Evolutionary conservation across 352 stramenopile genomes (phyloP).

Genomic region (Globisporangium okanoganense): DNA sequence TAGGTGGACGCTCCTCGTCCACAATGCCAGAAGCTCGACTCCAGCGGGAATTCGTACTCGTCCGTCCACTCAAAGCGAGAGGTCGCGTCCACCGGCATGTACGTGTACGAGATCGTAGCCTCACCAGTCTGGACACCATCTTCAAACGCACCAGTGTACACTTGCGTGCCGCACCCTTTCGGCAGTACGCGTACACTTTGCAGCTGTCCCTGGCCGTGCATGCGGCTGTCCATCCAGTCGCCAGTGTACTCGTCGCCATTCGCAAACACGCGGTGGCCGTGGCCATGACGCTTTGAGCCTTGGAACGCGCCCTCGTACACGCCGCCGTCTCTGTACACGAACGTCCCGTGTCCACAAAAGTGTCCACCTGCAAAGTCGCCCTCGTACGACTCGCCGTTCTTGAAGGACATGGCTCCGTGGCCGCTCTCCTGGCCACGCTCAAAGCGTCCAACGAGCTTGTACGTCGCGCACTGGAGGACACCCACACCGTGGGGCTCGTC

Average conservation of each 20-base stretch:
- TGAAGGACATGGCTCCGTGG: slow-evolving; percentile 48
- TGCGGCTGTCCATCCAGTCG: slow-evolving; percentile 48
- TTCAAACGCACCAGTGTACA: slow-evolving; percentile 53
- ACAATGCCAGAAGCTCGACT: slow-evolving; percentile 56
- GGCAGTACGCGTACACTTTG: slow-evolving; percentile 13
- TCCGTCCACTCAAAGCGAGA: slow-evolving; percentile 39
- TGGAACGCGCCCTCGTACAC: slow-evolving; percentile 51
- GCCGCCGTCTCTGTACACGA: slow-evolving; percentile 45
- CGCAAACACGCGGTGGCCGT: slow-evolving; percentile 41
- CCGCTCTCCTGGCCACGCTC: slow-evolving; percentile 41
- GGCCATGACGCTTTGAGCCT: slow-evolving; percentile 47
- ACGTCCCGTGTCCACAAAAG: slow-evolving; percentile 43
- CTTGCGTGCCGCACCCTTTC: slow-evolving; percentile 9
- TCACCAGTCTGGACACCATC: slow-evolving; percentile 41
- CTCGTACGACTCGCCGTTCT: slow-evolving; percentile 72
- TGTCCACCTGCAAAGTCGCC: slow-evolving; percentile 44
- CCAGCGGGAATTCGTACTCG: slow-evolving; percentile 64
- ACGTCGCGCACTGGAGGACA: slow-evolving; percentile 42
- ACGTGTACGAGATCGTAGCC: slow-evolving; percentile 37
- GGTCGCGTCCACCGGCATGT: slow-evolving; percentile 21
- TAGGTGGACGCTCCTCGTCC: slow-evolving; percentile 56
- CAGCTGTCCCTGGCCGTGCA: slow-evolving; percentile 53
- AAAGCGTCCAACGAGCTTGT: slow-evolving; percentile 65
- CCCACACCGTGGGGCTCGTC: slow-evolving; percentile 56
- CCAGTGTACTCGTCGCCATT: slow-evolving; percentile 55